phyloP scores from a whole-genome alignment of 192 early-diverging fungal genomes.

The Entophlyctis helioformis region DNA sequence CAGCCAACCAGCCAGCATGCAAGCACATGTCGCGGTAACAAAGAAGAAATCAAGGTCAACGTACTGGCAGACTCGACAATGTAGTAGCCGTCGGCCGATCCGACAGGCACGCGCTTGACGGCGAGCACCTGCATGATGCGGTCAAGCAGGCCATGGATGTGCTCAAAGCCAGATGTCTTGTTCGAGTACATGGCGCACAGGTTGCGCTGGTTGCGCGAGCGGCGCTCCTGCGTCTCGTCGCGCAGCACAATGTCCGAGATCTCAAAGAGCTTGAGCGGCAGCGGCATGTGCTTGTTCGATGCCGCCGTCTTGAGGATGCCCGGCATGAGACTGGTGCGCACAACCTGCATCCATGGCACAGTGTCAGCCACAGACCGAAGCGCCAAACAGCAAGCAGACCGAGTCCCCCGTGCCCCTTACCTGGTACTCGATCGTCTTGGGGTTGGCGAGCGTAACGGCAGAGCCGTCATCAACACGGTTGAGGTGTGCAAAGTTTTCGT shows the following conservation, averaged over 20 bases:
- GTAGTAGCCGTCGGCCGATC: conserved; percentile 56
- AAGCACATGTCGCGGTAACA: neutral
- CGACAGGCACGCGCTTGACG: conserved; percentile 32
- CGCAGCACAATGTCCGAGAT: conserved; percentile 89
- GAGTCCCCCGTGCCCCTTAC: conserved; percentile 7
- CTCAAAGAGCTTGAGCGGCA: conserved; percentile 93
- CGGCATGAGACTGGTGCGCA: conserved; percentile 82
- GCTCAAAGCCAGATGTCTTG: conserved; percentile 75
- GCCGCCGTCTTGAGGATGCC: conserved; percentile 89
- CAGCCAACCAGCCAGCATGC: too few relatives aligned
- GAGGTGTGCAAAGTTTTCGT: conserved; percentile 89
- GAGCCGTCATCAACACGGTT: conserved; percentile 66
- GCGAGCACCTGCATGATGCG: conserved; percentile 75
- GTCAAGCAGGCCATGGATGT: conserved; percentile 87
- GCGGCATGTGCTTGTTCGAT: conserved; percentile 70
- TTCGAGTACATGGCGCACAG: conserved; percentile 75
- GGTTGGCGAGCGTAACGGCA: conserved; percentile 83
- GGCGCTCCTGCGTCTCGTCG: conserved; percentile 65
- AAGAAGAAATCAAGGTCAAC: conserved; percentile 6
- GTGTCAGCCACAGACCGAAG: too few relatives aligned
- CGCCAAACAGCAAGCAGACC: too few relatives aligned
- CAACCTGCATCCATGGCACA: conserved; percentile 43
- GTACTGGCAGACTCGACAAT: conserved; percentile 64
- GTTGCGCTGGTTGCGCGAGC: conserved; percentile 80
- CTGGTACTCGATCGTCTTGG: conserved; percentile 77